Base-by-base conservation (phyloP, 257 asterid species). In the Solanum virginianum region DNA sequence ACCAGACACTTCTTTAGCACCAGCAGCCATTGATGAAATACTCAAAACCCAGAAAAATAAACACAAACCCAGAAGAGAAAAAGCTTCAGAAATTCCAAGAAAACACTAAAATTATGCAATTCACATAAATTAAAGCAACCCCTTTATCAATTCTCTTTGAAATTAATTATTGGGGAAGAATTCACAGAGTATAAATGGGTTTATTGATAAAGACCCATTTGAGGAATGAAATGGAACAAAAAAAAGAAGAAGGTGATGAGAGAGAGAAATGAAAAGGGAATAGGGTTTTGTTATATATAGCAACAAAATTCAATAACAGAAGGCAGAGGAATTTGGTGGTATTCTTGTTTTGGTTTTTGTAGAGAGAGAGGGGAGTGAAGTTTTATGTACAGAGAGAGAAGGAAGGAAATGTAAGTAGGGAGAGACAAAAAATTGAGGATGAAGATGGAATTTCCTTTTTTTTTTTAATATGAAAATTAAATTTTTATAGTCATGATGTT, bases 21-120 rank as follows among this genome's bases (percentile, higher is more conserved):
- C 98, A 87, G 97, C 97, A 86, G 97, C 99, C 99, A 95, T 94
- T 89, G 89, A 91, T 90, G 43, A 53, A 24, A 49, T 7, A 72
- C 80, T 72, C 39, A 72, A 86, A 88, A 82, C 85, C 47, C 66
- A 83, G 32, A 68, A 45, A 81, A 51, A 87, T 6, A 26, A 4
- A 10, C 8, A 14, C 13, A 75, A 20, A 75, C 85, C 60, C 85
- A 82, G 59, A 66, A 43, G 81, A 81, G 45, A 87, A 86, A 87
- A 82, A 77, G 57, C 81, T 60, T 69, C 85, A 59, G 72, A 85
- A 85, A 86, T 51, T 24, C 14, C 66, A 41, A 80, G 43, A 26
- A 51, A 75, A 75, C n/a, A 15, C 43, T 75, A 75, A 1, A 75
- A 49, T 49, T 75, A n/a, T 75, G 6, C 13, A 49, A 49, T 49